phyloP scores from a whole-genome alignment of 768 basidiomycete genomes.

The Sistotremastrum niveocremeum region DNA sequence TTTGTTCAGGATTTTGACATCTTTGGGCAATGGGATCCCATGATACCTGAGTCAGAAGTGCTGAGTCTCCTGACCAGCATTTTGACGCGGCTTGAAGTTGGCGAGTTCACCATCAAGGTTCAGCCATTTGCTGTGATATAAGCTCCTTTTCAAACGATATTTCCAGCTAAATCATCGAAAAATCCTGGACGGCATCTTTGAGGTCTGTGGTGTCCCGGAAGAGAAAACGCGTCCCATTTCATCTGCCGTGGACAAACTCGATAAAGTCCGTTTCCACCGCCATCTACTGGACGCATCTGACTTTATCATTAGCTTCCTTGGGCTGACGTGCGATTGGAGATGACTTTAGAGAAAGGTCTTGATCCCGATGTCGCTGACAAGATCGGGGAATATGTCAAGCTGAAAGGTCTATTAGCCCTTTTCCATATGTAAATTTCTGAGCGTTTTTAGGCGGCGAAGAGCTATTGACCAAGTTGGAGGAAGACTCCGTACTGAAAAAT shows the following conservation, averaged over 20 bases:
- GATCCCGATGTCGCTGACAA: constrained; percentile 70
- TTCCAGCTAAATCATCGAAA: constrained; percentile 85
- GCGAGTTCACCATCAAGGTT: constrained; percentile 91
- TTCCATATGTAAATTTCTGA: neutral
- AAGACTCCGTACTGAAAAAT: constrained; percentile 48
- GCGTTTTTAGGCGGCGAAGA: constrained; percentile 50
- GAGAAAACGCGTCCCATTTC: constrained; percentile 89
- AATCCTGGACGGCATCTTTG: constrained; percentile 93
- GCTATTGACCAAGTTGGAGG: constrained; percentile 56
- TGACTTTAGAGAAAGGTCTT: constrained; percentile 92
- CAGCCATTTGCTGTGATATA: neutral
- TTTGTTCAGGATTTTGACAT: constrained; percentile 81
- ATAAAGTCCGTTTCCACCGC: constrained; percentile 50
- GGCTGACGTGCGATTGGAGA: constrained; percentile 87
- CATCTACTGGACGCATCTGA: neutral
- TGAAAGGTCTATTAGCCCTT: constrained; percentile 52
- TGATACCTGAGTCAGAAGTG: constrained; percentile 95
- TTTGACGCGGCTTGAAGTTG: constrained; percentile 72
- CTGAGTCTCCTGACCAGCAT: constrained; percentile 73
- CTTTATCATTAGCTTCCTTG: constrained; percentile 51
- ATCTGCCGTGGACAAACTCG: constrained; percentile 95
- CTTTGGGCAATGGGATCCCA: constrained; percentile 81
- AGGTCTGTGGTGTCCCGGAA: constrained; percentile 84
- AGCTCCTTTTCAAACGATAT: neutral
- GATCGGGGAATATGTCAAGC: constrained; percentile 94